Percentiles rank a stretch among this genome's conserved stretches.
Evolutionary conservation across 495 filamentous ascomycete genomes (phyloP).

Genomic region (Hypoxylon cercidicola): DNA sequence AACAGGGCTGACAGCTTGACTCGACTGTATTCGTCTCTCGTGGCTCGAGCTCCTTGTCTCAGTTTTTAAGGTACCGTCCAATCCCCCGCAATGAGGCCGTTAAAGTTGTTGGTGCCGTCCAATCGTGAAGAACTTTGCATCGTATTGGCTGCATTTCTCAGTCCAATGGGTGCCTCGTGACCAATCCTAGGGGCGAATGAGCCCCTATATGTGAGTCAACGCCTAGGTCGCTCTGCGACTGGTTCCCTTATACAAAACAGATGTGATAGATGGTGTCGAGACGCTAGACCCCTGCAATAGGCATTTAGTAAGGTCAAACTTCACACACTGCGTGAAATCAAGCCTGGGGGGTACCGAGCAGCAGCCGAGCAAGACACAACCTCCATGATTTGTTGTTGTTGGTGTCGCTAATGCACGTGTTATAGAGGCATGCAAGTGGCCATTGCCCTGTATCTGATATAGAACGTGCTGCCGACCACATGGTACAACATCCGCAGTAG

Average conservation of each 20-base stretch:
- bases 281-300: slow-evolving; percentile 11
- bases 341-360: neutral
- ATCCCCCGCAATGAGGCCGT: slow-evolving; percentile 27
- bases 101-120: slow-evolving; percentile 12
- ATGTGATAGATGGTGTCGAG: slow-evolving; percentile 2
- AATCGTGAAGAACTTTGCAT: slow-evolving; percentile 9
- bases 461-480: slow-evolving; percentile 7
- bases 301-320: slow-evolving; percentile 21
- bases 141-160: slow-evolving; percentile 28
- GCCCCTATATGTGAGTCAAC: slow-evolving; percentile 30
- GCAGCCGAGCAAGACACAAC: neutral
- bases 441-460: slow-evolving; percentile 3
- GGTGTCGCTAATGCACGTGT: neutral
- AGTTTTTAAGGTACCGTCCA: slow-evolving; percentile 5
- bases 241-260: slow-evolving; percentile 6
- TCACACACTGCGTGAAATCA: slow-evolving; percentile 5
- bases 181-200: slow-evolving; percentile 22
- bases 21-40: neutral
- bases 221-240: slow-evolving; percentile 19
- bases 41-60: slow-evolving; percentile 1
- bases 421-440: neutral
- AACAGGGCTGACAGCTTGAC: slow-evolving; percentile 4
- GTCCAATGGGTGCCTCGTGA: slow-evolving; percentile 6
- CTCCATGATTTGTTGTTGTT: neutral
- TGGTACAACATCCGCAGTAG: neutral